A percentile compares a stretch with the other conserved stretches of the same genome.
These are phyloP conservation scores for Scedosporium aurantiacum DNA, from an alignment of 2,329 filamentous ascomycete species.

Conservation along the genomic window DNA sequence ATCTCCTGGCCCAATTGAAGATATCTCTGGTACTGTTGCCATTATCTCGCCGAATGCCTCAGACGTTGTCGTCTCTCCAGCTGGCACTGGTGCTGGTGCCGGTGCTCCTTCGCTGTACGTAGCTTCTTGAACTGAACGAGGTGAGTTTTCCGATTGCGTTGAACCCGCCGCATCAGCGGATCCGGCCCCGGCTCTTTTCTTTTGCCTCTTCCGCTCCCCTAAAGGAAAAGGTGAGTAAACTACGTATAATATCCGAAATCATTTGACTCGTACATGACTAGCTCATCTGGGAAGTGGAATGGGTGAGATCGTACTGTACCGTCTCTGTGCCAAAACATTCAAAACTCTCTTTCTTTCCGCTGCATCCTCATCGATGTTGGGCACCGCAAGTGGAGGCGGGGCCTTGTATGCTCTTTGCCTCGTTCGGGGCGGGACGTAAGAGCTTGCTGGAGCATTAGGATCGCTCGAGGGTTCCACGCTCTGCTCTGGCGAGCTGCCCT, in stretches of 20 bases:
- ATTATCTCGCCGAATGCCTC: neutral
- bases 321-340: slow-evolving; percentile 42
- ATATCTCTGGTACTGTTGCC: neutral
- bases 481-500: slow-evolving; percentile 8
- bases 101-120: neutral
- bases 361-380: slow-evolving; percentile 38
- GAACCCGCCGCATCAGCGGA: neutral
- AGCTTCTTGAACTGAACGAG: neutral
- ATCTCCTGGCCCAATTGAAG: neutral
- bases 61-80: neutral
- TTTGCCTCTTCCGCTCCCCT: slow-evolving; percentile 19
- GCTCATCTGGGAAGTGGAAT: neutral
- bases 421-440: slow-evolving; percentile 17
- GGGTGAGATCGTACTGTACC: slow-evolving; percentile 32
- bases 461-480: neutral
- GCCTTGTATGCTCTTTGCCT: slow-evolving; percentile 30
- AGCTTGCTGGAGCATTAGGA: neutral
- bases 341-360: slow-evolving; percentile 41
- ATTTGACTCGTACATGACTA: no score
- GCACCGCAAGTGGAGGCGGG: slow-evolving; percentile 28
- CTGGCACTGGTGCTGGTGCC: neutral
- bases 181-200: neutral
- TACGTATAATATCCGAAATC: no score
- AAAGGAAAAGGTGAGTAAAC: neutral
- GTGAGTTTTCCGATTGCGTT: neutral